phyloP scores from a whole-genome alignment of 2,329 filamentous ascomycete genomes.

The Pseudonectria foliicola region DNA sequence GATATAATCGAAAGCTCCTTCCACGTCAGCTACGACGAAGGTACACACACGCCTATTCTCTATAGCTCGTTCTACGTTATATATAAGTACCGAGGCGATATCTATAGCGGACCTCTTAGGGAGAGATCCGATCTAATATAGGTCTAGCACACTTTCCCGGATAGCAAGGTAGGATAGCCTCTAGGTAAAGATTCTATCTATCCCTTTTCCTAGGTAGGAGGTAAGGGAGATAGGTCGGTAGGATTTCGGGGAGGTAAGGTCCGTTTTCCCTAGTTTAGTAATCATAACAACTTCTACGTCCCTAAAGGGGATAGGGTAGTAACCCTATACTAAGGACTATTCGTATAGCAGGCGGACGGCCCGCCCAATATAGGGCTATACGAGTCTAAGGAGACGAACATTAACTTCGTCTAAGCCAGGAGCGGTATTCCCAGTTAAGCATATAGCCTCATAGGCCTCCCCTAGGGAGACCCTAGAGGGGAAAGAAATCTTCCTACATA shows the following conservation, averaged over 20 bases:
- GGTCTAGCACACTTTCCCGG: slow-evolving; percentile 13
- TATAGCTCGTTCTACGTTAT: slow-evolving; percentile 14
- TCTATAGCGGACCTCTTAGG: slow-evolving; percentile 14
- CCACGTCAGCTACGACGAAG: slow-evolving; percentile 10
- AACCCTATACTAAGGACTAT: slow-evolving; percentile 9
- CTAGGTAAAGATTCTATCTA: slow-evolving; percentile 18
- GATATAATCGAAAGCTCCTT: slow-evolving; percentile 13
- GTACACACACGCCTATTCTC: slow-evolving; percentile 8
- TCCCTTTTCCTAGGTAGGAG: slow-evolving; percentile 19
- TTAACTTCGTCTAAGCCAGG: slow-evolving; percentile 15
- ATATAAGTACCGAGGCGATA: slow-evolving; percentile 9
- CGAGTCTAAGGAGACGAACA: slow-evolving; percentile 10
- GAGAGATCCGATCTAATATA: slow-evolving; percentile 15
- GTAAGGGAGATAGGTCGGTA: slow-evolving; percentile 21
- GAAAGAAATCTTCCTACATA: slow-evolving; percentile 8
- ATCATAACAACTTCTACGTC: slow-evolving; percentile 18
- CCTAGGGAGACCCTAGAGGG: slow-evolving; percentile 7
- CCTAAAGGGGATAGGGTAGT: slow-evolving; percentile 14
- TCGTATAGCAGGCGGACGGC: slow-evolving; percentile 10
- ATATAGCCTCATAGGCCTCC: slow-evolving; percentile 9
- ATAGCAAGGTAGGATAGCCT: slow-evolving; percentile 13
- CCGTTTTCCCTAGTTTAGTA: slow-evolving; percentile 14
- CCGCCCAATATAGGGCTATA: slow-evolving; percentile 5
- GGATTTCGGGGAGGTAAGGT: slow-evolving; percentile 11
- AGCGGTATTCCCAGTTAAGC: slow-evolving; percentile 12